Evolutionary conservation across 1,139 yeast species (phyloP).

Genomic region (Saccharomyces hybrid): DNA sequence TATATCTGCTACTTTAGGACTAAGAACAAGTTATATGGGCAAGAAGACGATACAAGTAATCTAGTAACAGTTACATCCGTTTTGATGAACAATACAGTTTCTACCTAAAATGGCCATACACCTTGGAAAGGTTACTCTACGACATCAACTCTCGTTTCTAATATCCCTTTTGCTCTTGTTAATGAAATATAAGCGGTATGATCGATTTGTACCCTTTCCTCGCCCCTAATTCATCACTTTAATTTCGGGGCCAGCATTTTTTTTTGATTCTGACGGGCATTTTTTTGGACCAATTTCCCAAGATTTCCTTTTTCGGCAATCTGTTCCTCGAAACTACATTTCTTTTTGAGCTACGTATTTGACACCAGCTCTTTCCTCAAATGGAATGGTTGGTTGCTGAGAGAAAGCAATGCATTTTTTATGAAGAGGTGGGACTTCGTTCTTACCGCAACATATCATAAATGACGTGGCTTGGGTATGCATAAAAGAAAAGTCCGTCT

Average conservation of each 20-base stretch:
- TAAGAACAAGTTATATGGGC: not conserved
- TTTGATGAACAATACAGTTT: not conserved
- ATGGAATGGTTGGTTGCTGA: not conserved
- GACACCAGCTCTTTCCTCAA: not conserved
- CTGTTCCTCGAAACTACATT: not conserved
- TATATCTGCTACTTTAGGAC: not conserved
- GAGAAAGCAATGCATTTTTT: not conserved
- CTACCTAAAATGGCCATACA: not conserved
- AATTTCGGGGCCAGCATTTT: no score
- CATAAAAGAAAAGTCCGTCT: not conserved
- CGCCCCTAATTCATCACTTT: no score
- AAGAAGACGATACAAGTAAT: not conserved
- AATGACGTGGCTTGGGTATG: not conserved
- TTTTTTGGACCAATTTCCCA: not conserved
- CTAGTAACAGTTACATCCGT: not conserved
- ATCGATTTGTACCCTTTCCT: no score
- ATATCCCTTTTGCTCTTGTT: no score
- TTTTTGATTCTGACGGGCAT: not conserved
- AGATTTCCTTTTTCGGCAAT: not conserved
- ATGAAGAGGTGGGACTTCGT: not conserved
- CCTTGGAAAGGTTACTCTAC: not conserved
- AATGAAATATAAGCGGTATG: no score
- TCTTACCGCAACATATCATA: no score
- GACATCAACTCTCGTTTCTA: not conserved
- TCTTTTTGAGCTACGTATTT: not conserved